Percentiles rank a stretch among this genome's conserved stretches.
These are phyloP conservation scores for Physaria fendleri DNA, from an alignment of 345 rosid species.

Conservation along the genomic window DNA sequence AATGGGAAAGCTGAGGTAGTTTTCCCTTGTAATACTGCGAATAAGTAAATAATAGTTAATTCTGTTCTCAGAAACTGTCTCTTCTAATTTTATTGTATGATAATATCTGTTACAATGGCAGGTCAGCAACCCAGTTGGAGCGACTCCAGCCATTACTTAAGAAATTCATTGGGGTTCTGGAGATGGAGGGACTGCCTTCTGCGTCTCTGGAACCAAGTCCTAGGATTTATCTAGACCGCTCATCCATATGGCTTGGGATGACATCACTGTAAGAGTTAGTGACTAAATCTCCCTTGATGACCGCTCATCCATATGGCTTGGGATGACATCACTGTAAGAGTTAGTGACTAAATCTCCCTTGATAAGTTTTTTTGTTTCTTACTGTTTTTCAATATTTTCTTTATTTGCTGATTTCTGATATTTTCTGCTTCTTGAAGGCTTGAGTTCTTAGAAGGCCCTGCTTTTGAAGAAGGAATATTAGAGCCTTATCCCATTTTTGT, in stretches of 20 bases:
- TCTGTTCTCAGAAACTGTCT: neutral
- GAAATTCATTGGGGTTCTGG: conserved; percentile 68
- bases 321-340: conserved; percentile 87
- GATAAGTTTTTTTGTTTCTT: neutral
- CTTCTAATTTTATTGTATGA: no score
- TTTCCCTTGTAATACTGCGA: neutral
- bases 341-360: conserved; percentile 24
- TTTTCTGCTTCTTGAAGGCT: conserved; percentile 53
- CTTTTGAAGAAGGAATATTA: conserved; percentile 89
- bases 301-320: conserved; percentile 94
- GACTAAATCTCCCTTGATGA: conserved; percentile 23
- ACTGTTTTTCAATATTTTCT: neutral
- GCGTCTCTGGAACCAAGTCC: conserved; percentile 58
- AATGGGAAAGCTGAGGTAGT: conserved; percentile 88
- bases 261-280: conserved; percentile 68
- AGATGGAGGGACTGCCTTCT: conserved; percentile 68
- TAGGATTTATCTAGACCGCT: conserved; percentile 58
- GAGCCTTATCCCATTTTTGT: conserved; percentile 92
- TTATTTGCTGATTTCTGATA: conserved; percentile 14
- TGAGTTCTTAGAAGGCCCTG: conserved; percentile 89
- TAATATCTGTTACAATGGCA: conserved; percentile 31
- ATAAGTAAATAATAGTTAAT: neutral
- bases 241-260: conserved; percentile 86
- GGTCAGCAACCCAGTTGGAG: conserved; percentile 84
- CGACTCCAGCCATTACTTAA: conserved; percentile 87